These are phyloP conservation scores for Salix udensis DNA, from an alignment of 345 rosid species.

Conservation along the genomic window DNA sequence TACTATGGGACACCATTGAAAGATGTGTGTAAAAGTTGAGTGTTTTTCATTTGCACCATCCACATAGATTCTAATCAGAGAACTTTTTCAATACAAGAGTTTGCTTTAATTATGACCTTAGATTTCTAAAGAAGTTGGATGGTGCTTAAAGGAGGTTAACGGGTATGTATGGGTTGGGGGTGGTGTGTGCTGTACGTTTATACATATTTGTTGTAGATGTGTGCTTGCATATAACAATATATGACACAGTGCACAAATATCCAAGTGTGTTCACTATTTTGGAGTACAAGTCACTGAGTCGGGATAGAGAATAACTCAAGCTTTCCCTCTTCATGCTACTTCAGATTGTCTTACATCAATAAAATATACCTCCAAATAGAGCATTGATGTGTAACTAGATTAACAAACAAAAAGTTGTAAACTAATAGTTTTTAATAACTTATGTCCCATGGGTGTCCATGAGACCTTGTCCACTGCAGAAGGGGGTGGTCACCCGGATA, in stretches of 20 bases:
- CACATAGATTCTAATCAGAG: background rate
- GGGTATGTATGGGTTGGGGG: background rate
- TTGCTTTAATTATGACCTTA: background rate
- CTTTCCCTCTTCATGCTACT: background rate
- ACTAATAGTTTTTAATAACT: too few relatives aligned
- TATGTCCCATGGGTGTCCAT: too few relatives aligned
- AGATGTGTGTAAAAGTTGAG: background rate
- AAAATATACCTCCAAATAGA: background rate
- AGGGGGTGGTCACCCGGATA: too few relatives aligned
- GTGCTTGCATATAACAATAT: background rate
- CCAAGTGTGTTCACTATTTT: background rate
- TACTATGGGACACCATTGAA: background rate
- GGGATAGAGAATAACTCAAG: background rate
- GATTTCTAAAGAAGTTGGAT: background rate
- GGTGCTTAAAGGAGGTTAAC: background rate
- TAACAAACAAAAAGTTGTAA: background rate
- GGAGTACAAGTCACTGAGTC: background rate
- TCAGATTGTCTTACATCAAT: background rate
- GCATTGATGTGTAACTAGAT: background rate
- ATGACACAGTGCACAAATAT: background rate
- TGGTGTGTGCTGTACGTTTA: too few relatives aligned
- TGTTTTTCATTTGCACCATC: background rate
- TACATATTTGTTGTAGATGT: background rate
- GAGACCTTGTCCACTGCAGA: too few relatives aligned
- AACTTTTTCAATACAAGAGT: background rate